phyloP scores from a whole-genome alignment of 2,329 filamentous ascomycete species.

The Diplodia scrobiculata region DNA sequence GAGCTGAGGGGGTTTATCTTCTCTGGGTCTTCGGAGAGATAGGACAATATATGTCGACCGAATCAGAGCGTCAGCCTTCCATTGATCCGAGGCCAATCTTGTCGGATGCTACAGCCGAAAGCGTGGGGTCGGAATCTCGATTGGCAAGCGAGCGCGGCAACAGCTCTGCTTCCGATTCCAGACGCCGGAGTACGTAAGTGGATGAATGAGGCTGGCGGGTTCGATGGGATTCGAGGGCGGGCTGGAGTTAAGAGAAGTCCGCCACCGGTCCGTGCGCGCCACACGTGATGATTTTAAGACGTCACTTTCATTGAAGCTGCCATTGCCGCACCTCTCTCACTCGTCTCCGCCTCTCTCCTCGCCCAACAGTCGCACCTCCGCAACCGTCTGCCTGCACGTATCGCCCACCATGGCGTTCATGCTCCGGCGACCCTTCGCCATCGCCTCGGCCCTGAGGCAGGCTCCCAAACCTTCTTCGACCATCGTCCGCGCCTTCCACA shows the following conservation, averaged over 20 bases:
- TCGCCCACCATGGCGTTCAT: slow-evolving; percentile 62
- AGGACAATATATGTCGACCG: too few species aligned
- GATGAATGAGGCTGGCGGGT: slow-evolving; percentile 5
- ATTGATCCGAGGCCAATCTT: background rate
- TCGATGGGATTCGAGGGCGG: slow-evolving; percentile 24
- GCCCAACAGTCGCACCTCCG: background rate
- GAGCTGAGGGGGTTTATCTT: background rate
- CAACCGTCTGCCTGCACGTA: background rate
- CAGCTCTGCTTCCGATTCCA: background rate
- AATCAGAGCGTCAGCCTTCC: background rate
- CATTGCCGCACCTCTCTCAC: slow-evolving; percentile 11
- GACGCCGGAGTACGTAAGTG: background rate
- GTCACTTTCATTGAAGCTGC: slow-evolving; percentile 17
- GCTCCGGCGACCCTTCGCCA: slow-evolving; percentile 64
- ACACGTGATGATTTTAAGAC: slow-evolving; percentile 23
- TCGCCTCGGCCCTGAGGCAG: slow-evolving; percentile 62
- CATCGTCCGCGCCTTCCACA: slow-evolving; percentile 63
- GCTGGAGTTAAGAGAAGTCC: slow-evolving; percentile 20
- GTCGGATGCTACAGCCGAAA: too few species aligned
- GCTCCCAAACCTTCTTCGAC: slow-evolving; percentile 52
- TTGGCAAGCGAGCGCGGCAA: too few species aligned
- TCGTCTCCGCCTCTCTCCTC: slow-evolving; percentile 10
- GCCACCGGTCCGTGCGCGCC: background rate
- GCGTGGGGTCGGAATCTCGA: too few species aligned
- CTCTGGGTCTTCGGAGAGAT: background rate